Conservation (phyloP, 1,284 basidiomycete genomes). For the Trichosporon coremiiforme region DNA sequence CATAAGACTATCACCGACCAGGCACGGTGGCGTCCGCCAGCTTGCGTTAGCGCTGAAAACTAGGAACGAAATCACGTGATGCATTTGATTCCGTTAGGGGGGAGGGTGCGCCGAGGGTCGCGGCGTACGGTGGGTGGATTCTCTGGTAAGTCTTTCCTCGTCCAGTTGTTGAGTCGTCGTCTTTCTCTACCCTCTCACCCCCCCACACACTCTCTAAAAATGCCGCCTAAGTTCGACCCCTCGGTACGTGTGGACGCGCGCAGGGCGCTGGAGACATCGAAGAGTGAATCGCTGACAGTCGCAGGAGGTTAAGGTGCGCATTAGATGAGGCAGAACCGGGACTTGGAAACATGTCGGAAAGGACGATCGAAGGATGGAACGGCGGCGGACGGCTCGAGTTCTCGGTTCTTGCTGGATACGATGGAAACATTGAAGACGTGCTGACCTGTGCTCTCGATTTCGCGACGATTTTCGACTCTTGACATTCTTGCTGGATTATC, state of each 20-base stretch:
- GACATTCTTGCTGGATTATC: background rate
- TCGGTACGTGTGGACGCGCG: slow-evolving; percentile 52
- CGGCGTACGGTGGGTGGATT: slow-evolving; percentile 15
- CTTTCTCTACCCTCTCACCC: slow-evolving; percentile 20
- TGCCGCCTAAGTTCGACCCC: slow-evolving; percentile 59
- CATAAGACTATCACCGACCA: background rate
- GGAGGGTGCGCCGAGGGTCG: slow-evolving; percentile 1
- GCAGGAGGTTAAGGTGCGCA: slow-evolving; percentile 29
- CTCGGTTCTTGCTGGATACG: background rate
- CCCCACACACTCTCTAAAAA: slow-evolving; percentile 31
- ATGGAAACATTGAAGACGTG: slow-evolving; percentile 9
- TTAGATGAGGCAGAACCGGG: slow-evolving; percentile 1
- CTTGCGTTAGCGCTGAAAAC: background rate
- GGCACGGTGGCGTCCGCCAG: background rate
- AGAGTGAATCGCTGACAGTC: slow-evolving; percentile 14
- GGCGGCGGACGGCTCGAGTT: background rate
- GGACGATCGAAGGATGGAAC: background rate
- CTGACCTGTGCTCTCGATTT: slow-evolving; percentile 23
- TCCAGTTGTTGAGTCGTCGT: slow-evolving; percentile 12
- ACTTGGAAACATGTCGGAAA: background rate
- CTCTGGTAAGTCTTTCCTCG: slow-evolving; percentile 17
- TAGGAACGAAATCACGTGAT: background rate
- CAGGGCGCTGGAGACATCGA: slow-evolving; percentile 7
- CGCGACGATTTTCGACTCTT: background rate
- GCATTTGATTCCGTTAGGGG: background rate